Conservation (phyloP, 2,329 filamentous ascomycete species). For the Apiospora saccharicola region DNA sequence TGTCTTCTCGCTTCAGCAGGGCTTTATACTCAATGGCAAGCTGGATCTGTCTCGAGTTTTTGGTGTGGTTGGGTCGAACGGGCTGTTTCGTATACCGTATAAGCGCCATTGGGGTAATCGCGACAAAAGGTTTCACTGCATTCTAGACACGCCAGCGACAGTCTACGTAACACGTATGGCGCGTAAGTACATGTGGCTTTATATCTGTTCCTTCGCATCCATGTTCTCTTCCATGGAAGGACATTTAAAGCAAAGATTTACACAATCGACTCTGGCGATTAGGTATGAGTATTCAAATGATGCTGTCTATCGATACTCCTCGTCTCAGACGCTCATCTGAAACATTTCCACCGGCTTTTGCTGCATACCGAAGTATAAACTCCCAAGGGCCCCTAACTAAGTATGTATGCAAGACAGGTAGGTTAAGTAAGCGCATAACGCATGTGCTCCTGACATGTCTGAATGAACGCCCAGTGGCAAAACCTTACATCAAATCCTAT, state of each 20-base stretch:
- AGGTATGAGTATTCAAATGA: neutral
- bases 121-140: no score
- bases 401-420: neutral
- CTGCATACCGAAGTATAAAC: constrained; percentile 10
- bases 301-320: neutral
- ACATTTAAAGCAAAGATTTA: neutral
- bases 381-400: neutral
- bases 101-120: no score
- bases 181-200: neutral
- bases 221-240: neutral
- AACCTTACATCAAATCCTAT: neutral
- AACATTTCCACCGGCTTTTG: constrained; percentile 5
- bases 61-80: no score
- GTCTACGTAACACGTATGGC: no score
- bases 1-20: no score
- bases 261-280: neutral
- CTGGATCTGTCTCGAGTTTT: no score
- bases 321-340: constrained; percentile 9
- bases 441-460: neutral
- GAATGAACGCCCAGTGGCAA: neutral
- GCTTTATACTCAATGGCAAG: no score
- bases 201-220: neutral
- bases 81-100: no score
- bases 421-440: neutral
- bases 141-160: no score